Evolutionary conservation across 2,329 filamentous ascomycete genomes (phyloP).

Genomic region (Leptodontidium sp.): DNA sequence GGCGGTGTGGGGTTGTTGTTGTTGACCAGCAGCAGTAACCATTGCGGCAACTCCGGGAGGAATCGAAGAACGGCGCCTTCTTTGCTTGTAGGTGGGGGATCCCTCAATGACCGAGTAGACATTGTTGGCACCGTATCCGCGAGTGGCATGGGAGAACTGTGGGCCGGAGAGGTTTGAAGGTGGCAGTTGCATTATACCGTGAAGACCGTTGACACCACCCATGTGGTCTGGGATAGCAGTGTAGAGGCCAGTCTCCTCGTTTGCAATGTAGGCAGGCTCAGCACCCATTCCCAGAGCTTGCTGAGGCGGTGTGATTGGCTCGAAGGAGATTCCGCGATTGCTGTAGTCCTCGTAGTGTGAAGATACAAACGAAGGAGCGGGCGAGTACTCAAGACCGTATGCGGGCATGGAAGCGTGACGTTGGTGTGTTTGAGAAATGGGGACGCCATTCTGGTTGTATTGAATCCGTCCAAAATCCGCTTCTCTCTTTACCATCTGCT

Average conservation of each 20-base stretch:
- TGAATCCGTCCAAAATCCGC: slow-evolving; percentile 82
- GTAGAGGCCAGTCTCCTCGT: slow-evolving; percentile 96
- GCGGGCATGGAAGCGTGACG: slow-evolving; percentile 98
- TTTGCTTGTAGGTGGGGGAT: slow-evolving; percentile 98
- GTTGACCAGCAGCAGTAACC: slow-evolving; percentile 64
- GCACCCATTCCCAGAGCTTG: slow-evolving; percentile 81
- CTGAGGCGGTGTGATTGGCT: slow-evolving; percentile 95
- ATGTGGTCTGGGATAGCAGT: slow-evolving; percentile 92
- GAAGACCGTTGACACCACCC: slow-evolving; percentile 74
- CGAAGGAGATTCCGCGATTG: slow-evolving; percentile 93
- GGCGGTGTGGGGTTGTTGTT: slow-evolving; percentile 63
- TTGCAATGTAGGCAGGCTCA: slow-evolving; percentile 96
- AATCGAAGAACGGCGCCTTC: slow-evolving; percentile 90
- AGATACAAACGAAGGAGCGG: slow-evolving; percentile 97
- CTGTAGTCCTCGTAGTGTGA: slow-evolving; percentile 98
- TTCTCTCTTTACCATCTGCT: slow-evolving; percentile 86
- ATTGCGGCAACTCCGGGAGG: slow-evolving; percentile 78
- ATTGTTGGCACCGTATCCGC: slow-evolving; percentile 74
- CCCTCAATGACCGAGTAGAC: slow-evolving; percentile 97
- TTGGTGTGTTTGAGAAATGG: slow-evolving; percentile 83
- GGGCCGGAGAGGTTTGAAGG: slow-evolving; percentile 83
- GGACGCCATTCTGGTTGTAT: slow-evolving; percentile 92
- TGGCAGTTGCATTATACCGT: slow-evolving; percentile 90
- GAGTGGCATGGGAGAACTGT: slow-evolving; percentile 77
- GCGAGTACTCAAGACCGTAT: slow-evolving; percentile 94